Base-by-base conservation (phyloP, 768 basidiomycete species). In the Pleurotus cornucopiae region DNA sequence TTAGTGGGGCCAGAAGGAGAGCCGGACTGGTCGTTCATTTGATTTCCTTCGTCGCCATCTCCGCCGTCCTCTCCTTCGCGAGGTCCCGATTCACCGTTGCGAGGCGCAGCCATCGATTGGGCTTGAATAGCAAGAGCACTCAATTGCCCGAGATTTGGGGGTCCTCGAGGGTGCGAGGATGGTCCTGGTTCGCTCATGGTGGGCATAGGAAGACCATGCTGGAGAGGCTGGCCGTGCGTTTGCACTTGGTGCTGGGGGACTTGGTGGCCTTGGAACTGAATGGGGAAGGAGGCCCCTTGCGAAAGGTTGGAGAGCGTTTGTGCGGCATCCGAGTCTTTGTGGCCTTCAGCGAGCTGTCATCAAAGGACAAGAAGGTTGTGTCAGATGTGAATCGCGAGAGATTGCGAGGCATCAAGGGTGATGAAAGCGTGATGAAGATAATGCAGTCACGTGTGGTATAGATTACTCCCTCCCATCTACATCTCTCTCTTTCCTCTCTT, bases 161-260 rank as follows among this genome's bases (percentile, higher is more conserved):
- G 85, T 0, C 85, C 86, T 4, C 82, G 80, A 4, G 84, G 85
- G 62, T 87, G 86, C 0, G 84, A 84, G 3, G 86, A 87, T n/a
- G 86, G 84, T 6, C 86, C 86, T 2, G 85, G 83, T 58, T 88
- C 85, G 37, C 79, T 79, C 47, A 85, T 78, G 16, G 78, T 78
- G 14, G 83, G 76, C 12, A 53, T 3, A 14, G 49, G 49, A 5
- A 51, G 25, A 23, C 7, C 5, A 26, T 82, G 64, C 1, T 76
- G 79, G 60, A 60, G 63, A 26, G 65, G 67, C 53, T 71, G 69
- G 49, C 72, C 73, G 46, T 71, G 66, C n/a, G 64, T 68, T 13
- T 65, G 63, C 40, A 62, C 65, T 53, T 66, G 71, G 54, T 69
- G 72, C 46, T 61, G 73, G 56, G 62, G 67, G 6, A 60, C 51